Percentiles rank a stretch among this genome's conserved stretches.
Conservation (phyloP, 331 rosid genomes). For the Acacia pycnantha region DNA sequence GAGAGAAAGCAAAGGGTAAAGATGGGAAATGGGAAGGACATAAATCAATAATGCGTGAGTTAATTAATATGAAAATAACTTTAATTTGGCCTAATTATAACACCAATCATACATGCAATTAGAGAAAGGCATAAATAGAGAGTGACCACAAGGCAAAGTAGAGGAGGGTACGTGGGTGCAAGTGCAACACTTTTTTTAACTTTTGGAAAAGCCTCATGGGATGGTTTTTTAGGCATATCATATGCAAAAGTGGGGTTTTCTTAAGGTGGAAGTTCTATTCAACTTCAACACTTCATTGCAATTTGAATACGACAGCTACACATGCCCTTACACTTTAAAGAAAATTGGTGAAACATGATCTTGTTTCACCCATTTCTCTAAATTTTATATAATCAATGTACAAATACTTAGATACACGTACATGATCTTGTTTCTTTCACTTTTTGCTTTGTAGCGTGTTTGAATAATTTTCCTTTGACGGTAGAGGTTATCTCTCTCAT, state of each 20-base stretch:
- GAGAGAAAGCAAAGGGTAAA: slow-evolving; percentile 20
- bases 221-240: background rate
- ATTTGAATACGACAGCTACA: slow-evolving; percentile 57
- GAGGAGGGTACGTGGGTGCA: background rate
- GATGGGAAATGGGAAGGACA: background rate
- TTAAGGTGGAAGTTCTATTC: slow-evolving; percentile 33
- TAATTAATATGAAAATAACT: background rate
- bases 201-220: background rate
- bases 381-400: too few relatives aligned
- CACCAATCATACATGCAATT: background rate
- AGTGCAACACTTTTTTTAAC: background rate
- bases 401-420: too few relatives aligned
- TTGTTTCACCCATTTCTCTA: too few relatives aligned
- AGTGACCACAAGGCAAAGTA: background rate
- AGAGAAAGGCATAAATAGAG: background rate
- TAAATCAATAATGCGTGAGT: slow-evolving; percentile 23
- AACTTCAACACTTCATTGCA: slow-evolving; percentile 8
- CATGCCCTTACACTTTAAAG: too few relatives aligned
- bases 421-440: too few relatives aligned
- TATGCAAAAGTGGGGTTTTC: slow-evolving; percentile 34
- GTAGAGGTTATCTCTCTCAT: too few relatives aligned
- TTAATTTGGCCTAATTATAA: background rate
- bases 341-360: too few relatives aligned
- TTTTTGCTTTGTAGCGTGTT: too few relatives aligned
- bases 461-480: too few relatives aligned